Evolutionary conservation across 176 grass and related monocot species (phyloP).

Genomic region (Raddia distichophylla): DNA sequence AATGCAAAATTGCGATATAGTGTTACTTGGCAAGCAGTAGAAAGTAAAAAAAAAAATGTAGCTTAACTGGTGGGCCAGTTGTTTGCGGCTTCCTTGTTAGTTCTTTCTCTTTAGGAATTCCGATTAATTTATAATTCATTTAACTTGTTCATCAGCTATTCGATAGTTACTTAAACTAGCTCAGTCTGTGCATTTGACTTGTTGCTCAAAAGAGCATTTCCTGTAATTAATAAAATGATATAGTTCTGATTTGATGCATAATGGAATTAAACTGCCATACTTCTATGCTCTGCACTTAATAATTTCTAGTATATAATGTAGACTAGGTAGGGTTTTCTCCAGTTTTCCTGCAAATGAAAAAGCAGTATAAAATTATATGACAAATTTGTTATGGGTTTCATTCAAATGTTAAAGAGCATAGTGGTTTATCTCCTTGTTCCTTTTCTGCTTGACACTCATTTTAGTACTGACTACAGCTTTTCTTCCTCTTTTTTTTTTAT

Average conservation of each 20-base stretch:
- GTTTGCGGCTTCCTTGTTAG: neutral
- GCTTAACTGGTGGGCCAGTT: neutral
- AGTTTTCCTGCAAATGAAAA: neutral
- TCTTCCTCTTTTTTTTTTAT: neutral
- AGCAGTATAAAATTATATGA: neutral
- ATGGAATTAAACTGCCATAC: neutral
- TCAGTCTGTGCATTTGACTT: neutral
- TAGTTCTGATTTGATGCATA: constrained; percentile 16
- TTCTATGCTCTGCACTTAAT: neutral
- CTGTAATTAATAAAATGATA: neutral
- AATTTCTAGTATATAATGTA: neutral
- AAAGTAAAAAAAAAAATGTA: neutral
- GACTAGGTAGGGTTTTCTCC: neutral
- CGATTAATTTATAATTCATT: neutral
- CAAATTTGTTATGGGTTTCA: neutral
- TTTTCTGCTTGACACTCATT: constrained; percentile 32
- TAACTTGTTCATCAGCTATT: neutral
- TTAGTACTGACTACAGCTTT: constrained; percentile 13
- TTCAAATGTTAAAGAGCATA: constrained; percentile 1
- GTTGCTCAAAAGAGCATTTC: neutral
- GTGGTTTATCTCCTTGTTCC: neutral
- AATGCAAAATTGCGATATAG: neutral
- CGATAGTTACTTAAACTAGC: neutral
- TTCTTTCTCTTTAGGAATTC: neutral
- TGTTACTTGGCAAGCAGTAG: neutral